Conservation (phyloP, 106 monocot species). For the Dendrobium chrysotoxum region DNA sequence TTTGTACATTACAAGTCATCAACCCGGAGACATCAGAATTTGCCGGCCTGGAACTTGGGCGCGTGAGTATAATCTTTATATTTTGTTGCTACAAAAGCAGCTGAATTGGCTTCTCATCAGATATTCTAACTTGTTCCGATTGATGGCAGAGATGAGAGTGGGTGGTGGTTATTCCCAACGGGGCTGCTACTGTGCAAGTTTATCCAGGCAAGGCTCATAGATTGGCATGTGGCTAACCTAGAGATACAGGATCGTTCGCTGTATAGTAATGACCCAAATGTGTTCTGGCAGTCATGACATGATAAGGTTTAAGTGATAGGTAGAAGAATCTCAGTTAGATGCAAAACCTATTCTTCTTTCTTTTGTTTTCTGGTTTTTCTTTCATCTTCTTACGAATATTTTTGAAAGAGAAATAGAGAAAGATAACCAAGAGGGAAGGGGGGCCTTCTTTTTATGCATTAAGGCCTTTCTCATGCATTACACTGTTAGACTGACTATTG, state of each 20-base stretch:
- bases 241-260: slow-evolving; percentile 97
- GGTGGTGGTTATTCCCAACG: slow-evolving; percentile 91
- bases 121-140: neutral
- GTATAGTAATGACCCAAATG: slow-evolving; percentile 79
- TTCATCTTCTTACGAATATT: neutral
- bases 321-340: slow-evolving; percentile 2
- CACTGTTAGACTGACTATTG: slow-evolving; percentile 2
- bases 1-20: slow-evolving; percentile 82
- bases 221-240: slow-evolving; percentile 96
- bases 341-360: slow-evolving; percentile 4
- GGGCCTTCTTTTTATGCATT: slow-evolving; percentile 13
- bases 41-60: slow-evolving; percentile 75
- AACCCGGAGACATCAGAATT: slow-evolving; percentile 42
- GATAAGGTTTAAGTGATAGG: neutral
- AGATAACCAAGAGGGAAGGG: neutral
- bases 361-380: neutral
- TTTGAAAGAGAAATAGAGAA: slow-evolving; percentile 6
- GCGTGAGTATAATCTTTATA: slow-evolving; percentile 40
- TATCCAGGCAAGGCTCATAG: slow-evolving; percentile 72
- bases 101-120: neutral
- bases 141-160: slow-evolving; percentile 78
- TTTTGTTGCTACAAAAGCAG: neutral
- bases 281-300: slow-evolving; percentile 88
- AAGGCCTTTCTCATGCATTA: slow-evolving; percentile 5
- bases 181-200: slow-evolving; percentile 72